Base-by-base conservation (phyloP, 2,329 filamentous ascomycete genomes). In the Neofusicoccum cordaticola region DNA sequence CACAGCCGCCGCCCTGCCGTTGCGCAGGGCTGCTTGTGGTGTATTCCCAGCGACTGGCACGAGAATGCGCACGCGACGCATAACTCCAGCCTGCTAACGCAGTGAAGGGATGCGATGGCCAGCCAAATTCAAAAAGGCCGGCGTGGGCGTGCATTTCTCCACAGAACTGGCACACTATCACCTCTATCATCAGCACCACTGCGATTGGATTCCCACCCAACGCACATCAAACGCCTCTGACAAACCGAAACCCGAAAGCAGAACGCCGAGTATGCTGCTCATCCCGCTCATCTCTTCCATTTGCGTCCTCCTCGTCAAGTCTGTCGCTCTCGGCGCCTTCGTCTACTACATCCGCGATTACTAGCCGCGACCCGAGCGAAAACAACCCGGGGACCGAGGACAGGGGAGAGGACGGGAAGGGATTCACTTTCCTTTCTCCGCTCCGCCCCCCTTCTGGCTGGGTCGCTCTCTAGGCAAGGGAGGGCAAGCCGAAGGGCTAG, bases 211-310 rank as follows among this genome's bases (percentile, higher is more conserved):
- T 22, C 42, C 1, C 60, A 7, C 35, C 6, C 35, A 42, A 15
- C 31, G 6, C 35, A 22, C 11, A 39, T 35, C 19, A 15, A 31
- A 44, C 56, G 31, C 17, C 8, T 41, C 61, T 45, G 50, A 45
- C 48, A 53, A 53, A 53, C 22, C 48, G 39, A 53, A 19, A 53
- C 41, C n/a, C n/a, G 15, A 17, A 17, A 34, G 15, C 9, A 47
- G 31, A 11, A 42, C 17, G 17, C 61, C 75, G 52, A 75, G 74
- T 1, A 68, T 68, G 66, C 56, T 62, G 9, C 42, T 68, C 35
- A 39, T 67, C 37, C 57, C 63, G 31, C 41, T 67, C 44, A 57
- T 62, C 48, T 62, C 60, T 22, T 60, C 45, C 15, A 37, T 66
- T 45, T 47, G 62, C 60, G 66, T 68, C 44, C 31, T 67, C 31